Base-by-base conservation (phyloP, 257 asterid species). In the Solanum clarkiae region DNA sequence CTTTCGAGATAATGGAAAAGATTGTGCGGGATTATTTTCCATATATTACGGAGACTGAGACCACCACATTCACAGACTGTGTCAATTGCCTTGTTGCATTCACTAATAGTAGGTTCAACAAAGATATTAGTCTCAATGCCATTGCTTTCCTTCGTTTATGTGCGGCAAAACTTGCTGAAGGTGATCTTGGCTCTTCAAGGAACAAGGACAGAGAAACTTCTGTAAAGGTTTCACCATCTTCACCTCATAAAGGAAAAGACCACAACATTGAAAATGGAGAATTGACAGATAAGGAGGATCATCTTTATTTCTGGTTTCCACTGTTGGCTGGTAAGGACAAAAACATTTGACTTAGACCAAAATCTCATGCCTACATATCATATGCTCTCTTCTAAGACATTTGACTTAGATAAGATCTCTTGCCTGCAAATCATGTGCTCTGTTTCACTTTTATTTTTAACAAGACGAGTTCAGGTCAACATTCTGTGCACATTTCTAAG, bases 141-240 rank as follows among this genome's bases (percentile, higher is more conserved):
- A 95, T 97, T 92, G 94, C 95, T 69, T 95, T 97, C 94, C 98
- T 97, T 87, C 98, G 91, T 66, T 94, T 88, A 86, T 97, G 99
- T 95, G 99, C 99, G 17, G 92, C 96, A 74, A 97, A 95, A 91
- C 99, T 97, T 86, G 98, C 99, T 85, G 99, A 94, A 89, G 99
- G 99, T 80, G 95, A 91, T 69, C 88, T 97, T 40, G 97, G 95
- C 65, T 86, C 90, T 12, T 80, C 90, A 22, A 84, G 88, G 77
- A 86, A 49, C 54, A 85, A 80, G 70, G 89, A 89, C 91, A 91
- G 88, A 86, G 94, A 92, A 88, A 86, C 87, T 89, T 87, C 90
- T 86, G 93, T 87, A 81, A 90, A 83, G 85, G 71, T 89, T 53
- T 84, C 97, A 79, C 95, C 94, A 54, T 83, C 97, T 86, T 93